Evolutionary conservation across 352 stramenopile genomes (phyloP), one percentile per base, ranked within the genome.

Genomic region (Pythium coloratum): DNA sequence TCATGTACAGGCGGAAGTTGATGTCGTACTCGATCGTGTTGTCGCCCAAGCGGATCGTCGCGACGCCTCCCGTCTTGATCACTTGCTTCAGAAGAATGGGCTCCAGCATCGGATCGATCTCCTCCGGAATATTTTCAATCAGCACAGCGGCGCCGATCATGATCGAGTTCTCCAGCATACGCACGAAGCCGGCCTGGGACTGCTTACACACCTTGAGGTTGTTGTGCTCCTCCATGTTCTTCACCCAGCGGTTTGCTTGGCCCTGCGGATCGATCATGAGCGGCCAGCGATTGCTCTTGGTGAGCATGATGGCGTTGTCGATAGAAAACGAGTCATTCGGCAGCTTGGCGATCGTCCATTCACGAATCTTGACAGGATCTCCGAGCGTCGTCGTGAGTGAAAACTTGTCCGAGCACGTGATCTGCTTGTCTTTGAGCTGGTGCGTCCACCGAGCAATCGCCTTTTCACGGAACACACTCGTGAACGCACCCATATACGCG

Each of bases 261-360:
- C 91, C 95, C 69, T 99, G 94, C 0, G 95, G 96, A 42, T 98
- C 96, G 54, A 99, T 98, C 94, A 98, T 97, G n/a, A 99, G 77
- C 9, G 96, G 96, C 94, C 94, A 99, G 2, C 93, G 86, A 66
- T 97, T 97, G 59, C 78, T 95, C 13, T 84, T 75, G 36, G 92
- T 84, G 14, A 99, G 66, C 84, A 99, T 97, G 70, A 98, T 97
- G 12, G 82, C 95, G 63, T 98, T 98, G 62, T 98, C 95, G 47
- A 98, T 97, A 54, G 84, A 97, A 62, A 98, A 98, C 10, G 86
- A 93, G 72, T 99, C 95, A 61, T 97, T 98, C 6, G 96, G 96
- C 7, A 99, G 78, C 67, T 97, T 97, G n/a, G 91, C 87, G 54
- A 98, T 98, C 32, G 92, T 97, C 94, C 95, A 99, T 44, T 84